Percentiles rank a stretch among this genome's conserved stretches.
These are phyloP conservation scores for Chrysanthemum makinoi DNA, from an alignment of 129 eudicot species.

Conservation along the genomic window DNA sequence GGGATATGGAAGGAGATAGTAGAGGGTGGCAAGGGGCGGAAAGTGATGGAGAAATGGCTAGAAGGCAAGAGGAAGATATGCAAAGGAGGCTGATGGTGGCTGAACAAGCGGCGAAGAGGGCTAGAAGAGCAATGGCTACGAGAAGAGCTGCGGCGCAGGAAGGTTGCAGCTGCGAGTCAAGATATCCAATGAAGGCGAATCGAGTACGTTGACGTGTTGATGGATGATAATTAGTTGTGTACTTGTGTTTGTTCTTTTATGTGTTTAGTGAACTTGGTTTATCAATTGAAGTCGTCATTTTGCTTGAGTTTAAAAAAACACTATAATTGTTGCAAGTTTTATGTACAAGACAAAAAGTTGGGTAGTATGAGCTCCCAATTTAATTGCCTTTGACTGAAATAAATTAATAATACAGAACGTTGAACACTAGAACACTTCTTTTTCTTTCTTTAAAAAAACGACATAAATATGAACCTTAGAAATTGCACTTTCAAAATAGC, in stretches of 20 bases:
- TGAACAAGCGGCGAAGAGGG: not conserved
- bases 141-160: not conserved
- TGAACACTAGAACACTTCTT: too few species aligned
- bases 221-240: not conserved
- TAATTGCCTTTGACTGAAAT: too few species aligned
- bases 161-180: not conserved
- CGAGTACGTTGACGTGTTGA: not conserved
- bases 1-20: constrained; percentile 6
- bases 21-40: not conserved
- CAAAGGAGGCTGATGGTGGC: constrained; percentile 10
- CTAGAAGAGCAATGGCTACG: constrained; percentile 6
- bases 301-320: not conserved
- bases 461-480: not conserved
- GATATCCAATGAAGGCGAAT: not conserved
- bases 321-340: too few species aligned
- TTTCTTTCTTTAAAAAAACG: too few species aligned
- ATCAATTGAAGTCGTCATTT: not conserved
- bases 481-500: not conserved
- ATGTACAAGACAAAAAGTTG: too few species aligned
- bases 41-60: constrained; percentile 7
- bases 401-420: too few species aligned
- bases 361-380: too few species aligned
- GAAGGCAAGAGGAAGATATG: constrained; percentile 13
- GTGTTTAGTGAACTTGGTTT: not conserved
- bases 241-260: not conserved